Conservation (phyloP, 164 flowering plant genomes). For the Chloranthus sessilifolius region DNA sequence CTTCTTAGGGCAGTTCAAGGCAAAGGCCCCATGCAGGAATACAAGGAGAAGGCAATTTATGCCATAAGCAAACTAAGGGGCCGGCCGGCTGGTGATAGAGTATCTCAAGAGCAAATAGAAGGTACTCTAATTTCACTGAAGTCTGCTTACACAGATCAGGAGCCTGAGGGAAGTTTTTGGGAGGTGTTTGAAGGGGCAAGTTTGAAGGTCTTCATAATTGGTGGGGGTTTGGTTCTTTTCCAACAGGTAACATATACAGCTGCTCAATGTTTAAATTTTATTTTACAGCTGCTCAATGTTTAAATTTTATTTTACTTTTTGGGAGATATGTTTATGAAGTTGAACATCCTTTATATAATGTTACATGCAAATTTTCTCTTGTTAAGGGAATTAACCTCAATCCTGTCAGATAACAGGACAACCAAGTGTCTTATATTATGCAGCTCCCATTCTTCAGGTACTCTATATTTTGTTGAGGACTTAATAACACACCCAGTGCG, state of each 20-base stretch:
- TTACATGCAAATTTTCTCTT: neutral
- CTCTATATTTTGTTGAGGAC: too few species aligned
- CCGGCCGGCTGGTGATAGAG: slow-evolving; percentile 59
- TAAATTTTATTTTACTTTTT: too few species aligned
- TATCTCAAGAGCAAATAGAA: slow-evolving; percentile 71
- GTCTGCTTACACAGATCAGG: slow-evolving; percentile 51
- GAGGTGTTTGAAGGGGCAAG: slow-evolving; percentile 86
- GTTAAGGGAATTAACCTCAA: neutral
- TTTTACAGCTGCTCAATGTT: too few species aligned
- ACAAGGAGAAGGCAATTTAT: slow-evolving; percentile 65
- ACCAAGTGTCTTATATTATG: slow-evolving; percentile 96
- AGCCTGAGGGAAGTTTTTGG: slow-evolving; percentile 62
- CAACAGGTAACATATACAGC: slow-evolving; percentile 94
- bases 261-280: too few species aligned
- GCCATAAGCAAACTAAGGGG: slow-evolving; percentile 77
- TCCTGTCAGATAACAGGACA: slow-evolving; percentile 88
- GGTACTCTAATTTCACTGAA: slow-evolving; percentile 68
- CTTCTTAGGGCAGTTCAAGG: slow-evolving; percentile 92
- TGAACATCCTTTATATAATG: too few species aligned
- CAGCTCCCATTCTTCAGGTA: slow-evolving; percentile 98
- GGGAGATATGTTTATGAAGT: too few species aligned
- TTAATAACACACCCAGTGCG: too few species aligned
- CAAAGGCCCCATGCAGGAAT: slow-evolving; percentile 59
- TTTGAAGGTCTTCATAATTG: slow-evolving; percentile 87
- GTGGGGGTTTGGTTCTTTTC: slow-evolving; percentile 89